Conservation (phyloP, 306 rosid species). For the Castanospermum australe region DNA sequence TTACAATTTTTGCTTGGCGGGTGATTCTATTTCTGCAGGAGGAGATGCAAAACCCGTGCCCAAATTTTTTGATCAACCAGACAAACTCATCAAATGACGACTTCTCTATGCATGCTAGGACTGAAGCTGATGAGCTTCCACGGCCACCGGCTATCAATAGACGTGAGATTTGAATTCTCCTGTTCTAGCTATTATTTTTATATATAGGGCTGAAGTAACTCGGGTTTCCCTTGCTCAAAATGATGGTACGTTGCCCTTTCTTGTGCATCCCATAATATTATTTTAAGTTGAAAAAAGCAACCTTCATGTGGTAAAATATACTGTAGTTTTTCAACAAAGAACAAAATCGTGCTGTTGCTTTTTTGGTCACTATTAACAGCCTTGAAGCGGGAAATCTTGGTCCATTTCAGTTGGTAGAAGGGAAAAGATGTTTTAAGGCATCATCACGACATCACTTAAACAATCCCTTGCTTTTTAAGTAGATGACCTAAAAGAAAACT, state of each 20-base stretch:
- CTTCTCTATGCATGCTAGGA: slow-evolving; percentile 59
- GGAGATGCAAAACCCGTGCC: slow-evolving; percentile 68
- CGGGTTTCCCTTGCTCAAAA: slow-evolving; percentile 11
- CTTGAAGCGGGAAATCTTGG: neutral
- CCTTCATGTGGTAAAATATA: neutral
- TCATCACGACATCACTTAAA: slow-evolving; percentile 8
- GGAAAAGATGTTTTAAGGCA: slow-evolving; percentile 16
- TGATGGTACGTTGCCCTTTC: neutral
- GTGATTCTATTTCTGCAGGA: slow-evolving; percentile 43
- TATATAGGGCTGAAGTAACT: neutral
- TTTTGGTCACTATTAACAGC: slow-evolving; percentile 4
- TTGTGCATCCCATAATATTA: neutral
- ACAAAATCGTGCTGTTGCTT: neutral
- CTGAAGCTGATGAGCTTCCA: slow-evolving; percentile 62
- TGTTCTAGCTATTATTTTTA: neutral
- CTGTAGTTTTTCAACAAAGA: neutral
- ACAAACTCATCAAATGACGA: slow-evolving; percentile 50
- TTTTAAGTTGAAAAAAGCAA: slow-evolving; percentile 17
- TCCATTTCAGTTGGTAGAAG: slow-evolving; percentile 11
- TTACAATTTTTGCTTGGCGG: neutral
- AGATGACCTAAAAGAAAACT: neutral
- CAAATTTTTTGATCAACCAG: slow-evolving; percentile 69
- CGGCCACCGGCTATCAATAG: slow-evolving; percentile 76
- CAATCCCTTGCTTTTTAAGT: slow-evolving; percentile 11
- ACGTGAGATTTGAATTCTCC: slow-evolving; percentile 53